These are phyloP conservation scores for Jaapia argillacea DNA, from an alignment of 768 basidiomycete species.

Conservation along the genomic window DNA sequence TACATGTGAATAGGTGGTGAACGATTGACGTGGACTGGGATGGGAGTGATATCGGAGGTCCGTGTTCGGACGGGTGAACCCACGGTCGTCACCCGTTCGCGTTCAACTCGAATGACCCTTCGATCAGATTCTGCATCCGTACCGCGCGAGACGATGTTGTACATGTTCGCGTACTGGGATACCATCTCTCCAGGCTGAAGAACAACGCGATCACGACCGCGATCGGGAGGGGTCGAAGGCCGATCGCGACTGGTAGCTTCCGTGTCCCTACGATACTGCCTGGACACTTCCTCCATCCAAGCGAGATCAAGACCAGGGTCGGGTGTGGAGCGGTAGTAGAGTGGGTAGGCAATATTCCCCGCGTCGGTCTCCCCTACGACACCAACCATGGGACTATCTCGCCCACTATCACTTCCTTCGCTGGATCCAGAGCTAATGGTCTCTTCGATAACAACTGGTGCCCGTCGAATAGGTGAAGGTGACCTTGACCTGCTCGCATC, in stretches of 20 bases:
- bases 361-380: slow-evolving; percentile 30
- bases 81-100: background rate
- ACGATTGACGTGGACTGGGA: slow-evolving; percentile 8
- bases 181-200: background rate
- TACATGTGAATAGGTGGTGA: slow-evolving; percentile 8
- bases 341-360: slow-evolving; percentile 6
- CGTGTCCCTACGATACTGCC: background rate
- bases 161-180: background rate
- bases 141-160: background rate
- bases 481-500: background rate
- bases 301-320: too few species aligned
- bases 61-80: too few species aligned
- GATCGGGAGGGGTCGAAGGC: background rate
- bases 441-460: background rate
- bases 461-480: background rate
- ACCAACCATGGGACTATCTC: slow-evolving; percentile 38
- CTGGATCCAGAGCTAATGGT: slow-evolving; percentile 19
- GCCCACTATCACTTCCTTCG: slow-evolving; percentile 34
- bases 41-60: background rate
- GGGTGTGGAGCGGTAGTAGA: too few species aligned
- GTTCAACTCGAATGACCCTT: background rate
- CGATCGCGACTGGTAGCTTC: background rate
- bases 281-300: background rate
- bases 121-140: background rate
- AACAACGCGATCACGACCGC: too few species aligned